These are phyloP conservation scores for Metschnikowia anglica DNA, from an alignment of 805 yeast species.

Conservation along the genomic window DNA sequence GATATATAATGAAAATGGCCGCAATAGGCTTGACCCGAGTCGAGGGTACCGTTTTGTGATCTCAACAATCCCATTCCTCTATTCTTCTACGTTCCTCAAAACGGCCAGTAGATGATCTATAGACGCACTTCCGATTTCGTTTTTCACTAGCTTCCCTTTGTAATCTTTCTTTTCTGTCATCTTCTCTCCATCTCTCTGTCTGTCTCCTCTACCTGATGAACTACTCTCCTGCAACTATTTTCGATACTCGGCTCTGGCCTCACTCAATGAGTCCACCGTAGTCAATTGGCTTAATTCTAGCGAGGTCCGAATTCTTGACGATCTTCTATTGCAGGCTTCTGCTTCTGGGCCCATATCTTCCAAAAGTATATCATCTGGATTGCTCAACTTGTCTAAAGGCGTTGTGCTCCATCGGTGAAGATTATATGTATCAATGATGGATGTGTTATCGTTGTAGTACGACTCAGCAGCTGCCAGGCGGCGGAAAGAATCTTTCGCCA, in stretches of 20 bases:
- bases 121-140: background rate
- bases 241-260: constrained; percentile 5
- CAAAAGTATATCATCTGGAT: constrained; percentile 54
- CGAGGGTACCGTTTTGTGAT: background rate
- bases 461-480: constrained; percentile 30
- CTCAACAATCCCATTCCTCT: background rate
- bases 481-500: constrained; percentile 1
- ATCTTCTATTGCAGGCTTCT: constrained; percentile 18
- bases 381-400: constrained; percentile 34
- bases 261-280: constrained; percentile 30
- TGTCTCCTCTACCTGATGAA: background rate
- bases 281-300: constrained; percentile 38
- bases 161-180: background rate
- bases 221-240: background rate
- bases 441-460: constrained; percentile 35
- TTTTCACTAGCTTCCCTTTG: background rate
- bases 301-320: constrained; percentile 32
- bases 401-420: constrained; percentile 28
- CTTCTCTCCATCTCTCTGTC: background rate
- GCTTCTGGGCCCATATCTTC: constrained; percentile 27
- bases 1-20: too few species aligned
- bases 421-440: constrained; percentile 35
- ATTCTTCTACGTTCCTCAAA: background rate
- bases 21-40: too few species aligned
- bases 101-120: background rate